Evolutionary conservation across 2,329 filamentous ascomycete species (phyloP), one percentile per base, ranked within the genome.

Genomic region (Colletotrichum sansevieriae): DNA sequence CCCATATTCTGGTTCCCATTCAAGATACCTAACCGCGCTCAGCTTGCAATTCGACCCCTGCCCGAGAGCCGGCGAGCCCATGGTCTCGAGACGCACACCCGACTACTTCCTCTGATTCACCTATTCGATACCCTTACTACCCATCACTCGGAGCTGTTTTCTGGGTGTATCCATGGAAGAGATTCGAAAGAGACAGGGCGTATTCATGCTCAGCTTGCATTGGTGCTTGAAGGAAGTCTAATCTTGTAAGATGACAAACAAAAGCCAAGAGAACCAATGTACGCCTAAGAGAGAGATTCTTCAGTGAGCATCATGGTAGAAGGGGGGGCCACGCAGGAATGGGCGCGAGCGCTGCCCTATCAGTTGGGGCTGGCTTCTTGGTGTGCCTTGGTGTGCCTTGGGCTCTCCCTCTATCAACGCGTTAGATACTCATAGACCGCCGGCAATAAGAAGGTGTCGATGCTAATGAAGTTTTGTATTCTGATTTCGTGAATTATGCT

Each of bases 1-100:
- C 37, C 33, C 20, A 37, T 1, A 12, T 13, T 47, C 9, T 54
- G 39, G 41, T 20, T 37, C 10, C 25, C 18, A 13, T 20, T 18
- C 5, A 13, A 29, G 55, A 18, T 65, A 43, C 71, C 76, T 81
- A 73, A 80, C 71, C 22, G 55, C 41, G 33, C 68, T 20, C 76
- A 99, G 96, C 91, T 85, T 99, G 83, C 96, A 99, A 91, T 99
- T 98, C 81, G 96, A 99, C 79, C 96, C 96, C 63, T 98, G 96
- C 87, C 96, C 96, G 65, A 90, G 96, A 82, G 95, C 96, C 74
- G 96, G 96, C 75, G 96, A 99, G 81, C 96, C 96, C 25, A 98
- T 98, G 96, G 96, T 99, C 72, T 98, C 96, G 79, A 92, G 96
- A 86, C 90, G 92, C 89, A 99, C 96, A 72, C 95, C 95, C 65